Conservation (phyloP, 1,284 basidiomycete species). For the Cerrena zonata region DNA sequence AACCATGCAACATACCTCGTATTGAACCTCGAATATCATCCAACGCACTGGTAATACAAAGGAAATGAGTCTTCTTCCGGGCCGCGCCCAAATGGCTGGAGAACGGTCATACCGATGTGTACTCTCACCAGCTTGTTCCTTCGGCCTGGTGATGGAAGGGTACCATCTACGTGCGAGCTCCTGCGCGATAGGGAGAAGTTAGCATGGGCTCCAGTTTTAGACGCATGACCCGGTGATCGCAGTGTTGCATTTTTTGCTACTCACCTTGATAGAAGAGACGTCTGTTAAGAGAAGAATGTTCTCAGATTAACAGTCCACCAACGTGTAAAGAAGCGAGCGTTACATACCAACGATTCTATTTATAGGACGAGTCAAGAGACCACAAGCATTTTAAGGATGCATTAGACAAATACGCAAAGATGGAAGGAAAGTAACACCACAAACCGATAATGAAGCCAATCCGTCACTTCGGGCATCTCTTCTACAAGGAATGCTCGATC, state of each 20-base stretch:
- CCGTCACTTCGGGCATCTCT: slow-evolving; percentile 70
- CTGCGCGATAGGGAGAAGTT: slow-evolving; percentile 30
- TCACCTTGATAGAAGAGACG: slow-evolving; percentile 75
- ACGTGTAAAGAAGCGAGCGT: not conserved
- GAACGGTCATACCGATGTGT: slow-evolving; percentile 42
- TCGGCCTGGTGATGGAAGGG: slow-evolving; percentile 27
- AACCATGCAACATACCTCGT: slow-evolving; percentile 42
- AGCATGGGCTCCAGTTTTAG: no score
- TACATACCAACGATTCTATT: slow-evolving; percentile 21
- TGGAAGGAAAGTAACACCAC: slow-evolving; percentile 31
- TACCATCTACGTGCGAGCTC: slow-evolving; percentile 75
- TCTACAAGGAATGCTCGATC: slow-evolving; percentile 68
- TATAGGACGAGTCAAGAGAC: slow-evolving; percentile 11
- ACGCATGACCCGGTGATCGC: not conserved
- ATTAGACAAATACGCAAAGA: no score
- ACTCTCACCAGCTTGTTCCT: slow-evolving; percentile 30
- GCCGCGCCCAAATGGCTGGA: not conserved
- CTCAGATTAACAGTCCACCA: not conserved
- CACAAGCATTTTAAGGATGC: slow-evolving; percentile 41
- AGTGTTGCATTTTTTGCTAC: slow-evolving; percentile 1
- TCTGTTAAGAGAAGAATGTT: slow-evolving; percentile 37
- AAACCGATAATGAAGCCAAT: slow-evolving; percentile 78
- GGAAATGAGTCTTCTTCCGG: no score
- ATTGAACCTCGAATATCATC: slow-evolving; percentile 76
- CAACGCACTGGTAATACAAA: slow-evolving; percentile 48